Base-by-base conservation (phyloP, 768 basidiomycete genomes). In the Xerocomellus intermedius region DNA sequence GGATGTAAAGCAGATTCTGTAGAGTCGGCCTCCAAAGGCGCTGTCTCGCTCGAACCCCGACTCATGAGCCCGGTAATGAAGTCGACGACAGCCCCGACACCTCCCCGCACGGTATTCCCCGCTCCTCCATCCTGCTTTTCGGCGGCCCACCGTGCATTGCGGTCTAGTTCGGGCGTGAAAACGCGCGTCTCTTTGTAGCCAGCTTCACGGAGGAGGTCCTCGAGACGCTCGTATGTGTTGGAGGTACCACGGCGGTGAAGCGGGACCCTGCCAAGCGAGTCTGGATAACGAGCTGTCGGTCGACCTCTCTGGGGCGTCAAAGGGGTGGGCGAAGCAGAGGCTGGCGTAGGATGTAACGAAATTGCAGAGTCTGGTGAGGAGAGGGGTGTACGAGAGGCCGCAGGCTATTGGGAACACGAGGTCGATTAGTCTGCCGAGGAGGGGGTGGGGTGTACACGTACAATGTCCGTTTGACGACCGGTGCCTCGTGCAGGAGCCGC, bases 161-260 rank as follows among this genome's bases (percentile, higher is more conserved):
- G 79, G 55, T 92, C 89, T 5, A 79, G 75, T 70, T 94, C 91
- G 8, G 94, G 93, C 0, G 94, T 94, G 63, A 91, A 89, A 12
- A 97, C 80, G 41, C 93, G 82, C 4, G 92, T 94, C 66, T 96
- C 94, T 69, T 92, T 93, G 77, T 94, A 95, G 2, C 94, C 94
- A 1, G 91, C 91, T 68, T 93, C 89, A 47, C 83, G 78, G 26
- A 97, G 78, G 17, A 97, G 77, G 72, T 94, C 91, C 60, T 94
- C 94, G 19, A 96, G 79, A 6, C 83, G 79, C 61, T 94, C 92
- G 59, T 92, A 94, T 5, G 83, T 89, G 58, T 81, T 82, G 3
- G 90, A 91, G 19, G 82, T 91, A 2, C 91, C 91, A 52, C 90
- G 77, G 22, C 87, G 79, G 66, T 91, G 89, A 14, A 91, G 74